Evolutionary conservation across 495 filamentous ascomycete genomes (phyloP).

Genomic region (Sphaerosporella brunnea): DNA sequence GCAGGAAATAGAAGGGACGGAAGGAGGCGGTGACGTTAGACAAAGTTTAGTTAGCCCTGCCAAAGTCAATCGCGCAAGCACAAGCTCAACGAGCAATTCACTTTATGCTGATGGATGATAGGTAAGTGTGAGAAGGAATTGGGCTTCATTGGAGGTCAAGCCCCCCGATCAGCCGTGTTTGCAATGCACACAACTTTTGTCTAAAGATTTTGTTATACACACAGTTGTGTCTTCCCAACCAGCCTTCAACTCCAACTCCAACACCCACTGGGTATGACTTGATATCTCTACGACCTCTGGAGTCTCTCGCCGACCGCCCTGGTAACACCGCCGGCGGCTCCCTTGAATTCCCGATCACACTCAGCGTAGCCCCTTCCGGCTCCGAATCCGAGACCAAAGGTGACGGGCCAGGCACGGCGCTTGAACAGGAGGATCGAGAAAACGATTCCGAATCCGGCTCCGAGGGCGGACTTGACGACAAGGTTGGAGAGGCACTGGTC

Average conservation of each 20-base stretch:
- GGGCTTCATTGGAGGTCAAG: too few species aligned
- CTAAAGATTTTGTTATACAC: conserved; percentile 5
- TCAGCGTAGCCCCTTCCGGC: conserved; percentile 94
- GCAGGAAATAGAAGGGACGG: too few species aligned
- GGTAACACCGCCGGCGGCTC: conserved; percentile 34
- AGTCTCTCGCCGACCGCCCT: conserved; percentile 26
- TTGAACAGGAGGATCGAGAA: conserved; percentile 98
- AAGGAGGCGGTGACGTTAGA: too few species aligned
- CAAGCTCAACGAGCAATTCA: too few species aligned
- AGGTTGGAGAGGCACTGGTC: conserved; percentile 92
- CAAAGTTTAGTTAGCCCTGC: too few species aligned
- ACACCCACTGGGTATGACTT: too few species aligned
- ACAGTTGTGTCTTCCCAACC: too few species aligned
- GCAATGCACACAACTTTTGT: neutral
- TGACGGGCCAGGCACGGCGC: conserved; percentile 88
- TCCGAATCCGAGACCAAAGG: conserved; percentile 81
- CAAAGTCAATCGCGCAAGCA: too few species aligned
- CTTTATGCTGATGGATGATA: too few species aligned
- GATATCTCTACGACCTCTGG: conserved; percentile 14
- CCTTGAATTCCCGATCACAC: conserved; percentile 49
- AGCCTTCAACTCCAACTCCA: too few species aligned
- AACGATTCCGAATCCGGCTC: conserved; percentile 87
- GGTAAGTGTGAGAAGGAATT: too few species aligned
- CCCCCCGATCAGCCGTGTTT: too few species aligned
- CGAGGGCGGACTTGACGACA: conserved; percentile 84